Percentiles rank a stretch among this genome's conserved stretches.
Evolutionary conservation across 2,329 filamentous ascomycete genomes (phyloP).

Genomic region (Tolypocladium album): DNA sequence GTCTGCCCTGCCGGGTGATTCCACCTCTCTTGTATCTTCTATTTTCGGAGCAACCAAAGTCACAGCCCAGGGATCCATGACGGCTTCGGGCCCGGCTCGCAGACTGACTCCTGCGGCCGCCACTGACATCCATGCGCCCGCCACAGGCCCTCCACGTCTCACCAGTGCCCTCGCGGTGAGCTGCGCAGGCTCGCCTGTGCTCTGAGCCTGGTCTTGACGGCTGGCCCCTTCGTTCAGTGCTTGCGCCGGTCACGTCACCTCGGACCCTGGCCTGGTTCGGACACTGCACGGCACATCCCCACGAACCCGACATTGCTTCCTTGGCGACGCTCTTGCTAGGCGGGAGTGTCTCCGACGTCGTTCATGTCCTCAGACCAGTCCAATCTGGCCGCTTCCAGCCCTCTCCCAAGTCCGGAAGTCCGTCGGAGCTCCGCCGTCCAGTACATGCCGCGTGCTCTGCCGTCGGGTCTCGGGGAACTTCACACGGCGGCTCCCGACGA

Average conservation of each 20-base stretch:
- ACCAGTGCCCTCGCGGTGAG: not conserved
- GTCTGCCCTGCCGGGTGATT: not conserved
- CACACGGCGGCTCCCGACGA: not conserved
- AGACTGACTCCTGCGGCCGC: not conserved
- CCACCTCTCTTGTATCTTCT: not conserved
- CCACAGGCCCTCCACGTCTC: not conserved
- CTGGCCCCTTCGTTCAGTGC: not conserved
- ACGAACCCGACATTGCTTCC: not conserved
- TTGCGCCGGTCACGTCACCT: not conserved
- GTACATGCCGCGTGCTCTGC: not conserved
- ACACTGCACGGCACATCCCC: not conserved
- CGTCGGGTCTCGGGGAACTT: not conserved
- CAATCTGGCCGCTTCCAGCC: not conserved
- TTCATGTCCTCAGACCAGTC: constrained; percentile 1
- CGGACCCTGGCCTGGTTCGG: not conserved
- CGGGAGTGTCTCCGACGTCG: not conserved
- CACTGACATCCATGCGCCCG: not conserved
- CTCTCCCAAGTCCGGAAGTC: not conserved
- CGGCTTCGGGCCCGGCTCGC: not conserved
- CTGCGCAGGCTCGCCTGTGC: not conserved
- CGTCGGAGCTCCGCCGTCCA: not conserved
- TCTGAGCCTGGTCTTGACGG: not conserved
- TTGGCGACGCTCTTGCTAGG: not conserved
- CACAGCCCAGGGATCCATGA: not conserved
- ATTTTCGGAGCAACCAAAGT: not conserved